Evolutionary conservation across 768 basidiomycete genomes (phyloP), one percentile per base, ranked within the genome.

Genomic region (Hericium erinaceus): DNA sequence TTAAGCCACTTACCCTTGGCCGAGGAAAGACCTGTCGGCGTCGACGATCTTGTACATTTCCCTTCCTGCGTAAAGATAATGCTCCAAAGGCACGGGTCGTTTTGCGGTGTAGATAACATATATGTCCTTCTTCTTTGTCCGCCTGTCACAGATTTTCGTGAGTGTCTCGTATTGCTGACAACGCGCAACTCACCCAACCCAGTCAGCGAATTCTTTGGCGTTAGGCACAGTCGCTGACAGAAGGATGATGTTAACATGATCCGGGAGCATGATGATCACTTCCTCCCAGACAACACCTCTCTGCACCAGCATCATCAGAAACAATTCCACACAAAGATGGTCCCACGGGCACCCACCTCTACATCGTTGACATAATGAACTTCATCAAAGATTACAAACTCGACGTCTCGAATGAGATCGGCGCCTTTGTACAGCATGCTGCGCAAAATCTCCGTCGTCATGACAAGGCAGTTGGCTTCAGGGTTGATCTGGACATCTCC

Each of bases 201-300:
- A 99, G 63, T 94, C 94, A 4, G 97, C 97, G 67, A 99, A 99
- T 67, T 98, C 97, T 67, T 88, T 92, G 12, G 95, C 92, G 66
- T 99, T 99, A 8, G 97, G 95, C 0, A 99, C 95, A 2, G 97
- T 99, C 9, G 97, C 97, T 2, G 95, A 98, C 15, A 99, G 76
- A 46, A 99, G 76, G 56, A 99, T 98, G 66, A 99, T 98, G 70
- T 89, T 95, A 69, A 98, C 89, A 71, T 99, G 95, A 63, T 98
- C 97, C 0, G 97, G 97, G 12, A 99, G 77, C 94, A 99, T 98
- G 69, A 99, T 99, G 63, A 99, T 99, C 26, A 99, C 95, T 73
- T 99, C 95, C 72, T 99, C 95, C 97, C 97, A 99, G 12, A 99
- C 97, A 16, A 99, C 97, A 41, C 97, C 97, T 67, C 97, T 81